Evolutionary conservation across 1,284 basidiomycete genomes (phyloP), one percentile per base, ranked within the genome.

Genomic region (Moniliella sp.): DNA sequence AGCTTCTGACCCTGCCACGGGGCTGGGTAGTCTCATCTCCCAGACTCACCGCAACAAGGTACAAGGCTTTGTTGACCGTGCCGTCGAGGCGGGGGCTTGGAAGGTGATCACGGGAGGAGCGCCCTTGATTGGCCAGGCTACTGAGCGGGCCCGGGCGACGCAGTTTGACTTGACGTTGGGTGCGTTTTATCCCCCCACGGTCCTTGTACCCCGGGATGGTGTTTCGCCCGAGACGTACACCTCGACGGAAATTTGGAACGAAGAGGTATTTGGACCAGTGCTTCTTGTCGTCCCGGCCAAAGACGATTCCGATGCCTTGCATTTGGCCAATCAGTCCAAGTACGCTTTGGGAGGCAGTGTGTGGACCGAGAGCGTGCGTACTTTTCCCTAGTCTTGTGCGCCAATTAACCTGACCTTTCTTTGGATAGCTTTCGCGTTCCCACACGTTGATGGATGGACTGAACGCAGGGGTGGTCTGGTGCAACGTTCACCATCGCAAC

Each of bases 401-500:
- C n/a, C n/a, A n/a, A n/a, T n/a, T n/a, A n/a, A n/a, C n/a, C n/a
- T n/a, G n/a, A n/a, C n/a, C n/a, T n/a, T n/a, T n/a, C n/a, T n/a
- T n/a, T n/a, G n/a, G n/a, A n/a, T n/a, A 78, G 29, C 36, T 33
- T 12, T 28, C 39, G 1, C 36, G 39, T 2, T 34, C 33, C 33
- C 33, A 36, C 27, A 26, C 32, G 1, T 8, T 43, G 3, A 30
- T 33, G 3, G 27, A 27, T 9, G 13, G 26, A 5, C 31, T 43
- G 28, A 31, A 34, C 3, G 30, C 34, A 3, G 78, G 79, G 3
- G 51, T 82, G 17, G 74, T 76, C 27, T 82, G 78, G 79, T 69
- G 82, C 26, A 82, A 82, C 52, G 76, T 75, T 0, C 77, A 81
- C 47, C 78, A 82, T 50, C 69, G 78, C 29, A 82, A 82, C 48